These are phyloP conservation scores for Leccinum imitatum DNA, from an alignment of 768 basidiomycete species.

Conservation along the genomic window DNA sequence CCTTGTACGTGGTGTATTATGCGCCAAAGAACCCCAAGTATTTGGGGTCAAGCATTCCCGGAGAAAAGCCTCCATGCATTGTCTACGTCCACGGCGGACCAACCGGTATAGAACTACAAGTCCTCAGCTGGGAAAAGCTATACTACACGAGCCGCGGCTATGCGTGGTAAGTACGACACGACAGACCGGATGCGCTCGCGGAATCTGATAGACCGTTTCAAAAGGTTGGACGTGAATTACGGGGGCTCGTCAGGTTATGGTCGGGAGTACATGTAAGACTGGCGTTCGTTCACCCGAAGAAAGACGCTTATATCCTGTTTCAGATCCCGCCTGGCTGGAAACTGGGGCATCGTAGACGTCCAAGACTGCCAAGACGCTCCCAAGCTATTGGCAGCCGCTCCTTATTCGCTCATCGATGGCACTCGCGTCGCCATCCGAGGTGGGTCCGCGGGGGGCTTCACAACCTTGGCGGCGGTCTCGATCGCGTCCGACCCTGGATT, in stretches of 20 bases:
- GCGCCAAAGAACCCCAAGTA: constrained; percentile 65
- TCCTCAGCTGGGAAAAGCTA: constrained; percentile 52
- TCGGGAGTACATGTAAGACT: constrained; percentile 52
- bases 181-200: neutral
- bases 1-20: constrained; percentile 64
- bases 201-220: neutral
- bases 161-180: constrained; percentile 51
- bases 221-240: constrained; percentile 73
- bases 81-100: constrained; percentile 74
- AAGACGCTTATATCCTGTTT: constrained; percentile 10
- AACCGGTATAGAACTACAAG: constrained; percentile 47
- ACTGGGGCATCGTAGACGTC: constrained; percentile 78
- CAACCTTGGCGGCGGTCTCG: constrained; percentile 51
- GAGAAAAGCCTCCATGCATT: constrained; percentile 68
- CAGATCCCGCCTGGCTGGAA: constrained; percentile 50
- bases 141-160: constrained; percentile 72
- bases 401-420: constrained; percentile 58
- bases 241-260: constrained; percentile 77
- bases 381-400: constrained; percentile 42
- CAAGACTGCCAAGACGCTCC: constrained; percentile 62
- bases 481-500: constrained; percentile 40
- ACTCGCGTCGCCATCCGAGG: constrained; percentile 70
- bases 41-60: constrained; percentile 41
- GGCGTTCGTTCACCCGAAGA: neutral
- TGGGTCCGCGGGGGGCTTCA: constrained; percentile 72